Evolutionary conservation across 2,329 filamentous ascomycete genomes (phyloP).

Genomic region (Penicillium capsulatum): DNA sequence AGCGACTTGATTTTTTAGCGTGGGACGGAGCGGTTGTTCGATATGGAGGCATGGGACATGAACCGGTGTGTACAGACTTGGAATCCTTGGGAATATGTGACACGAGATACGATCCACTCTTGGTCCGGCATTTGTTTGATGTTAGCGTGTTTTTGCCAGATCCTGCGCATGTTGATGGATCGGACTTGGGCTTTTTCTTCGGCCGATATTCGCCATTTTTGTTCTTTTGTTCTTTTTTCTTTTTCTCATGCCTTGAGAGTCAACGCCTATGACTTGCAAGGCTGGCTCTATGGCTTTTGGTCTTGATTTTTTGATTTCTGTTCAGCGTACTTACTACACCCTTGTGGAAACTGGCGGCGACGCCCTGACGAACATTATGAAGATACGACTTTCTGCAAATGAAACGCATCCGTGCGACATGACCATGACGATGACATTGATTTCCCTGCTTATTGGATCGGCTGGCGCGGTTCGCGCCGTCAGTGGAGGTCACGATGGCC

Average conservation of each 20-base stretch:
- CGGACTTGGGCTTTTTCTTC: no score
- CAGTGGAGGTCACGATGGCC: not conserved
- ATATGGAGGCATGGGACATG: not conserved
- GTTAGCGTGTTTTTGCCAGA: not conserved
- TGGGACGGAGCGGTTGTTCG: conserved; percentile 8
- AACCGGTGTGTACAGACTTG: conserved; percentile 7
- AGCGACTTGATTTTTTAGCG: conserved; percentile 16
- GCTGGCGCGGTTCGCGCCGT: conserved; percentile 1
- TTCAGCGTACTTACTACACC: conserved; percentile 7
- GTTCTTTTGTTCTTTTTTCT: no score
- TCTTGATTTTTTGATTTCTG: conserved; percentile 3
- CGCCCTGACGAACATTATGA: conserved; percentile 12
- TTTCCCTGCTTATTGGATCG: conserved; percentile 1
- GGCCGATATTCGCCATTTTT: no score
- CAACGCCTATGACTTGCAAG: not conserved
- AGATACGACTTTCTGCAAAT: conserved; percentile 5
- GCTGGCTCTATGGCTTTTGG: conserved; percentile 1
- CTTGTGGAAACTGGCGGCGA: conserved; percentile 15
- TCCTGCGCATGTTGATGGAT: not conserved
- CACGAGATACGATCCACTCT: conserved; percentile 13
- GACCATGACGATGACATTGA: conserved; percentile 1
- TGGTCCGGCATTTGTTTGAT: conserved; percentile 5
- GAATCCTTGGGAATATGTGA: conserved; percentile 7
- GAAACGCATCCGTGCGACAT: conserved; percentile 1
- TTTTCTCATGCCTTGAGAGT: not conserved